phyloP scores from a whole-genome alignment of 2,329 filamentous ascomycete species.

The Nakataea oryzae region DNA sequence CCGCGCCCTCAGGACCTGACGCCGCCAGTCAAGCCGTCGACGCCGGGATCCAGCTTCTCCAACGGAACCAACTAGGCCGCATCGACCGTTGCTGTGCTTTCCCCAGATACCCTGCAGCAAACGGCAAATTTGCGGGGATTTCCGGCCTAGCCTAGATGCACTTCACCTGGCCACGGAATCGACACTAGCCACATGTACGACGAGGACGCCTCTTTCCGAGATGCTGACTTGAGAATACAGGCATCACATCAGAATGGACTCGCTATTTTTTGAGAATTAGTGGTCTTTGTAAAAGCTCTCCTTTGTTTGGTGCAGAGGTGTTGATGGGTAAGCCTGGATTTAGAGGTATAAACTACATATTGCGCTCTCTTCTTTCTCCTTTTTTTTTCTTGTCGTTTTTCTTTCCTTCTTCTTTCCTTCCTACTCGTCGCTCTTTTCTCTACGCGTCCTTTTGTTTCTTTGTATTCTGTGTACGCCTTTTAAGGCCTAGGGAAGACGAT shows the following conservation, averaged over 20 bases:
- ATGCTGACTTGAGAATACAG: background rate
- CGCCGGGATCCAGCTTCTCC: constrained; percentile 4
- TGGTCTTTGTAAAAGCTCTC: background rate
- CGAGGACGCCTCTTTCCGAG: background rate
- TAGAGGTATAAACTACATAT: background rate
- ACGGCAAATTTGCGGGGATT: background rate
- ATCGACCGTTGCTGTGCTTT: background rate
- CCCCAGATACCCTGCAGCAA: background rate
- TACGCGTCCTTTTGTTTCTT: background rate
- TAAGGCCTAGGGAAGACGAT: background rate
- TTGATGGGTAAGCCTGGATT: background rate
- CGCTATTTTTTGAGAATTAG: background rate
- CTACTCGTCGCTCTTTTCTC: too few relatives aligned
- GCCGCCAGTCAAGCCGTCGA: constrained; percentile 43
- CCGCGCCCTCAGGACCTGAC: constrained; percentile 46
- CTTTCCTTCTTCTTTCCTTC: background rate
- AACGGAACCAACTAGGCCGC: background rate
- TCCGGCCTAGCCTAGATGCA: background rate
- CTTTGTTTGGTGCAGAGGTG: background rate
- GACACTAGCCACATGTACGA: background rate
- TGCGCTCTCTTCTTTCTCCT: too few relatives aligned
- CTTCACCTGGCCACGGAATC: background rate
- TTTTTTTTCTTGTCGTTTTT: background rate
- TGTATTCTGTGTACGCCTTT: background rate
- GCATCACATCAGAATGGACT: background rate